A percentile compares a stretch with the other conserved stretches of the same genome.
Conservation (phyloP, 306 rosid genomes). For the Lupinus albus region DNA sequence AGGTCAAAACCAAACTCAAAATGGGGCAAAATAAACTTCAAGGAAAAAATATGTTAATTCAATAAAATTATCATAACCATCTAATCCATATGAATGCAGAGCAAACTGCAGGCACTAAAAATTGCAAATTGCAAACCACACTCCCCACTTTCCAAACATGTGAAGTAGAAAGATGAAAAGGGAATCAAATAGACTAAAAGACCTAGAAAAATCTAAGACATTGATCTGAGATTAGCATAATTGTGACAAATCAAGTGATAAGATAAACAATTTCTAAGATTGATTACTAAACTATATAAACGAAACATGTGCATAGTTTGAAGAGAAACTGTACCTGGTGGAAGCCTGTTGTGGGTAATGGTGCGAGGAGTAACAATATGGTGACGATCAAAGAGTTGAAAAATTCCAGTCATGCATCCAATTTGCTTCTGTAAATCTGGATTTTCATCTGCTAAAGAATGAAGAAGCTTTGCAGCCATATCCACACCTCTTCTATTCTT, state of each 20-base stretch:
- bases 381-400: slow-evolving; percentile 73
- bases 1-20: background rate
- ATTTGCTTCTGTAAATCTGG: slow-evolving; percentile 82
- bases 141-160: slow-evolving; percentile 15
- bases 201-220: background rate
- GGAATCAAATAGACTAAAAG: slow-evolving; percentile 7
- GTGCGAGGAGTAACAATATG: slow-evolving; percentile 51
- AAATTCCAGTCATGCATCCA: slow-evolving; percentile 79
- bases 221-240: background rate
- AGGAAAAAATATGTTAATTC: background rate
- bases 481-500: slow-evolving; percentile 41
- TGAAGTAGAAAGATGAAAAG: slow-evolving; percentile 7
- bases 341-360: slow-evolving; percentile 59
- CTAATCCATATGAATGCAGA: slow-evolving; percentile 10
- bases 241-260: background rate
- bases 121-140: background rate
- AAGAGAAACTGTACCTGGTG: slow-evolving; percentile 49
- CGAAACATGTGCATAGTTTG: background rate
- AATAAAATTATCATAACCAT: slow-evolving; percentile 5
- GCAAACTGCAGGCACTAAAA: slow-evolving; percentile 21
- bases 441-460: slow-evolving; percentile 76
- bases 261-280: background rate
- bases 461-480: slow-evolving; percentile 79
- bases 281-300: slow-evolving; percentile 3
- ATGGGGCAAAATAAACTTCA: slow-evolving; percentile 6